A percentile compares a stretch with the other conserved stretches of the same genome.
phyloP scores from a whole-genome alignment of 225 moss, liverwort and hornwort genomes.

The Takakia lepidozioides region DNA sequence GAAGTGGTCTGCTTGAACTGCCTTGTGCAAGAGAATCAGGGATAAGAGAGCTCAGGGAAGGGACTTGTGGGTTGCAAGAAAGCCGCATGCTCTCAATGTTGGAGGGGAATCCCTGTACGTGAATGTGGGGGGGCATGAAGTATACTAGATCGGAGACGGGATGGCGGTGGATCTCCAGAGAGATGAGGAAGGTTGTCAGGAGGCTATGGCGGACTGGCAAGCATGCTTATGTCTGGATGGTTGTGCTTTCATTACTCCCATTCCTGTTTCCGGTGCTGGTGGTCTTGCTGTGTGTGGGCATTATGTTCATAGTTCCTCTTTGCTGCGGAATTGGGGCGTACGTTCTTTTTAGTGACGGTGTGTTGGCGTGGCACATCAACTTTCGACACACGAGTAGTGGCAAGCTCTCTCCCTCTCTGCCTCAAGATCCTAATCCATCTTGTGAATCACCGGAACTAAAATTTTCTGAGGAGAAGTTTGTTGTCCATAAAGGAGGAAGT shows the following conservation, averaged over 20 bases:
- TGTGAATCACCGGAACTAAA: constrained; percentile 2
- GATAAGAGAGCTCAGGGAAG: too few relatives aligned
- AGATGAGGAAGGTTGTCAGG: constrained; percentile 9
- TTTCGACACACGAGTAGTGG: too few relatives aligned
- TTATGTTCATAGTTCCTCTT: constrained; percentile 20
- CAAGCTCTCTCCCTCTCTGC: too few relatives aligned
- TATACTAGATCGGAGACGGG: constrained; percentile 11
- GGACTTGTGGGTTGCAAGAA: too few relatives aligned
- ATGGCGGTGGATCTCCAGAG: constrained; percentile 6
- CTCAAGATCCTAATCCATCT: not conserved
- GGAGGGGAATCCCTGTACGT: too few relatives aligned
- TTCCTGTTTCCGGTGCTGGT: constrained; percentile 20
- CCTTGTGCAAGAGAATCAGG: too few relatives aligned
- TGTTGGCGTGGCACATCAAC: too few relatives aligned
- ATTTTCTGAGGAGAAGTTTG: not conserved
- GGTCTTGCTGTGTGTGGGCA: constrained; percentile 14
- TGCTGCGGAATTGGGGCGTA: constrained; percentile 17
- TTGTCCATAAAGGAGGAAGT: constrained; percentile 5
- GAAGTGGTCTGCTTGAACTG: too few relatives aligned
- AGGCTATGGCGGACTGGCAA: constrained; percentile 20
- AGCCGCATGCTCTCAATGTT: too few relatives aligned
- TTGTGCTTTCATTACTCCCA: constrained; percentile 22
- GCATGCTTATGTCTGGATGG: constrained; percentile 11
- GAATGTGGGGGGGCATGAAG: constrained; percentile 16
- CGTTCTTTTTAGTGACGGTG: too few relatives aligned